Evolutionary conservation across 2,329 filamentous ascomycete species (phyloP), one percentile per base, ranked within the genome.

Genomic region (Fusarium albidum): DNA sequence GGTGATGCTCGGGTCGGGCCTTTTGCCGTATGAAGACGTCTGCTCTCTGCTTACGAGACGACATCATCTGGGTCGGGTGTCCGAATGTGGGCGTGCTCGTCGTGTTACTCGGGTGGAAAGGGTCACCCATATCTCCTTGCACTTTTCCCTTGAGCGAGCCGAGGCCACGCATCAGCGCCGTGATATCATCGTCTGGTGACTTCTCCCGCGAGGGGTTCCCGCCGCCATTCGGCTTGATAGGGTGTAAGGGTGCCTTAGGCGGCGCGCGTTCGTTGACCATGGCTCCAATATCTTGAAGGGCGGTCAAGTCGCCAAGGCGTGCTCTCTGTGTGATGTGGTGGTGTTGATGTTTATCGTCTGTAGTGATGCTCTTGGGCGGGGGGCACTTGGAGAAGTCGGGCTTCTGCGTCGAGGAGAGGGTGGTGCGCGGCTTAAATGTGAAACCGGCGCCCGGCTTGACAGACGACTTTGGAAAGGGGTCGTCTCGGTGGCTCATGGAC

Each of bases 1-100:
- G 76, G 65, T 86, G 83, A 61, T 83, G 82, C 65, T 86, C 83
- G 2, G 83, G 83, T 3, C 82, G 78, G 43, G 74, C 80, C 67
- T 77, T 82, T 39, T 79, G 79, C 59, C 80, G 77, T 45, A 82
- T 78, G 67, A 85, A 85, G 50, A 83, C 70, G 63, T 78, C 76
- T 52, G 82, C 82, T 69, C 82, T 82, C 66, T 82, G 79, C 66
- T 84, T 82, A 67, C 80, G 77, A 66, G 76, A 78, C 34, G 79
- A 79, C 66, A 77, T 69, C 63, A 79, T 74, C 65, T 77, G 77
- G 41, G 69, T 69, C 33, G 75, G 70, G 48, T 77, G 76, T 3
- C 73, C 71, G 60, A 75, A 73, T 14, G 68, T 66, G 45, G 72
- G 68, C 31, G 57, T 45, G 63, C 57, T 53, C 14, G 57, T 55